A percentile compares a stretch with the other conserved stretches of the same genome.
Evolutionary conservation across 306 rosid genomes (phyloP).

Genomic region (Quercus berberidifolia): DNA sequence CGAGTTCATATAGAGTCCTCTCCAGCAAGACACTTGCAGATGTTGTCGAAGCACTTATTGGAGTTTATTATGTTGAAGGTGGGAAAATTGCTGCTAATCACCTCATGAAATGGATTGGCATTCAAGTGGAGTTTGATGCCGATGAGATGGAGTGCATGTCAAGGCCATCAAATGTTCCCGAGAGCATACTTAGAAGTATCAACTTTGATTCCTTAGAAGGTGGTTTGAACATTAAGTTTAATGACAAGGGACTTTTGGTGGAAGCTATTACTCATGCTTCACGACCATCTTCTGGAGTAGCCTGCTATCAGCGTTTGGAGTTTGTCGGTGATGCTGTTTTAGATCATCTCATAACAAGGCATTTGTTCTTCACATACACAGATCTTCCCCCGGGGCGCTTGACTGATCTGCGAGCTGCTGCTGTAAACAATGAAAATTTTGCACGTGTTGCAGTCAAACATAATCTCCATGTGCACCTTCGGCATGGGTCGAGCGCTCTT

Average conservation of each 20-base stretch:
- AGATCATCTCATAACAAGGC: slow-evolving; percentile 93
- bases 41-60: slow-evolving; percentile 95
- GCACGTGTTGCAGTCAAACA: slow-evolving; percentile 97
- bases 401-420: slow-evolving; percentile 99
- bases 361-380: slow-evolving; percentile 90
- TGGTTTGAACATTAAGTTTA: slow-evolving; percentile 61
- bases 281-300: slow-evolving; percentile 93
- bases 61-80: slow-evolving; percentile 92
- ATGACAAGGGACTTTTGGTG: slow-evolving; percentile 73
- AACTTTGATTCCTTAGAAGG: slow-evolving; percentile 79
- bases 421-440: slow-evolving; percentile 97
- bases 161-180: slow-evolving; percentile 63
- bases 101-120: slow-evolving; percentile 96
- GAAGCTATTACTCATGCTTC: slow-evolving; percentile 99
- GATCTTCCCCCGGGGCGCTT: slow-evolving; percentile 94
- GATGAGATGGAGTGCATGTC: slow-evolving; percentile 55
- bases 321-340: slow-evolving; percentile 98
- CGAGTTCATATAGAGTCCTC: slow-evolving; percentile 89
- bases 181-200: slow-evolving; percentile 65
- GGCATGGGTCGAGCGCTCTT: slow-evolving; percentile 94
- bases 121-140: slow-evolving; percentile 80
- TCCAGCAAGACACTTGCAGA: slow-evolving; percentile 99
- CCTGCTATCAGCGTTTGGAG: slow-evolving; percentile 97
- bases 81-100: slow-evolving; percentile 90
- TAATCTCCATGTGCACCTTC: slow-evolving; percentile 80